Conservation (phyloP, 2,329 filamentous ascomycete genomes). For the Nectriaceae sp. region DNA sequence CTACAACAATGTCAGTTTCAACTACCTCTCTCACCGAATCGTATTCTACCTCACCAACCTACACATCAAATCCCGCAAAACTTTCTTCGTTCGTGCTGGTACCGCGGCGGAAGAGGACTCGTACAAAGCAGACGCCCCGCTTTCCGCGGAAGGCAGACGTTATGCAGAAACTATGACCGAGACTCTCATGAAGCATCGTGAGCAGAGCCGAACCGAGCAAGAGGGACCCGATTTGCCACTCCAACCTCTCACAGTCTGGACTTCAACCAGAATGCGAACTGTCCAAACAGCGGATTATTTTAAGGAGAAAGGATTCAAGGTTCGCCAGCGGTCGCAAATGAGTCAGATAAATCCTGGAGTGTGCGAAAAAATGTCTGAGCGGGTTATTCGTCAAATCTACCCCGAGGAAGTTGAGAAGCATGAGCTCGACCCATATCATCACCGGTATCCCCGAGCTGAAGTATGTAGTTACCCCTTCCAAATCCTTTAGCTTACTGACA, state of each 20-base stretch:
- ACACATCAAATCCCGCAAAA: conserved; percentile 92
- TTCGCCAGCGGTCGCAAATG: conserved; percentile 92
- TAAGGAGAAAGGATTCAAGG: conserved; percentile 77
- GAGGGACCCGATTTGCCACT: conserved; percentile 69
- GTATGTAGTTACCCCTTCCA: conserved; percentile 46
- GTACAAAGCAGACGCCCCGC: conserved; percentile 85
- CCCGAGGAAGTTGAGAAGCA: conserved; percentile 93
- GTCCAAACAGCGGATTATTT: conserved; percentile 86
- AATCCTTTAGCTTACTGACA: conserved; percentile 21
- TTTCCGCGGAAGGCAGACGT: conserved; percentile 76
- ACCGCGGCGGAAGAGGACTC: conserved; percentile 85
- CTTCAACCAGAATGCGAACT: conserved; percentile 85
- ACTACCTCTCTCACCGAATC: conserved; percentile 94
- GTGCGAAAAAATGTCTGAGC: conserved; percentile 90
- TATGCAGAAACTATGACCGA: conserved; percentile 89
- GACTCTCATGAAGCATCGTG: conserved; percentile 77
- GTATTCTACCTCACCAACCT: conserved; percentile 98
- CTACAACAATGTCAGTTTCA: conserved; percentile 96
- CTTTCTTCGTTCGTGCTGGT: conserved; percentile 89
- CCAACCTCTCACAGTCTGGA: conserved; percentile 89
- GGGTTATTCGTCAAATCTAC: conserved; percentile 76
- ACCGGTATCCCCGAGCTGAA: conserved; percentile 92
- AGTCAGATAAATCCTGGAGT: conserved; percentile 96
- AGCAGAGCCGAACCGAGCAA: conserved; percentile 74
- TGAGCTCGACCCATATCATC: conserved; percentile 92